Base-by-base conservation (phyloP, 192 early-diverging fungal genomes). In the Lobulomyces angularis region DNA sequence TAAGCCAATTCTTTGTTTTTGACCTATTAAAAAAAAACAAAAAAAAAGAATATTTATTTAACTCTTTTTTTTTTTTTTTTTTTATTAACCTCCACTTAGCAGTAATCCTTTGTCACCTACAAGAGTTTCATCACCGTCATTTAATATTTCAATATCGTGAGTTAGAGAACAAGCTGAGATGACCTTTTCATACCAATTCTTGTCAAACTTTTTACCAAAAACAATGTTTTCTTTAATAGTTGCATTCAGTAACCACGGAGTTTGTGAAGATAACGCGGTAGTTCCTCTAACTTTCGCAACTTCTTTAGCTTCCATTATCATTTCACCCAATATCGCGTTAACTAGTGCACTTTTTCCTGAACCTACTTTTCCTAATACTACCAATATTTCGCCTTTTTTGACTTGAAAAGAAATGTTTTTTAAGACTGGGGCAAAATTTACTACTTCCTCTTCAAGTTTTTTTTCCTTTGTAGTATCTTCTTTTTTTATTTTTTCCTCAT, bases 51-150 rank as follows among this genome's bases (percentile, higher is more conserved):
- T n/a, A n/a, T n/a, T n/a, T n/a, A n/a, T n/a, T n/a, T n/a, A n/a
- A n/a, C n/a, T n/a, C n/a, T n/a, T n/a, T n/a, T n/a, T n/a, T n/a
- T n/a, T n/a, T n/a, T n/a, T n/a, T n/a, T n/a, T n/a, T n/a, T n/a
- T n/a, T n/a, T n/a, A n/a, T 27, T 79, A 74, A 35, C 76, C 76
- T 26, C 76, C 76, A 17, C 63, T 67, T 30, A 79, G 48, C 11
- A 65, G 76, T 35, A 79, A 70, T 8, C 77, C 71, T 60, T 73
- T 74, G 39, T 77, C 74, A 43, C 79, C 71, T 49, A 82, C 73
- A 43, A 71, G 60, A 0, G 74, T 67, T 43, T 54, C 37, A 20
- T 80, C 67, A n/a, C 67, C 70, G 7, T 50, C 55, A 2, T 71
- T 67, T 33, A 78, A 65, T 50, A 74, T 50, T 8, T 67, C 62